Conservation (phyloP, 371 early-diverging fungal genomes). For the Dinochytrium kinnereticum region DNA sequence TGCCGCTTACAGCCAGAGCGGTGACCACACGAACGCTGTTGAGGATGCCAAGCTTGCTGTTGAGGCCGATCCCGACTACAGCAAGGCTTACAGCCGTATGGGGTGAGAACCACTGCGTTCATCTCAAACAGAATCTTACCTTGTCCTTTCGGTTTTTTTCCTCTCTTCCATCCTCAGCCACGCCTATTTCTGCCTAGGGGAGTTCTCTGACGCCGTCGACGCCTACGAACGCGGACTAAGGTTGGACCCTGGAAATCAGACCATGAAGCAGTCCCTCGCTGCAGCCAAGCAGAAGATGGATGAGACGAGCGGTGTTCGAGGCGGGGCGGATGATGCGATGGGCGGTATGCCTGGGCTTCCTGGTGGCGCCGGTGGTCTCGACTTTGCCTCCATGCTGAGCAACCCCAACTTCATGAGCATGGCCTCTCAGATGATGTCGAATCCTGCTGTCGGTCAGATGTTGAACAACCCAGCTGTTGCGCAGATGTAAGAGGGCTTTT, state of each 20-base stretch:
- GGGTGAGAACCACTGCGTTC: constrained; percentile 68
- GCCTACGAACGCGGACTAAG: constrained; percentile 91
- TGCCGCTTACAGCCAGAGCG: constrained; percentile 89
- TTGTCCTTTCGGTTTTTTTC: not conserved
- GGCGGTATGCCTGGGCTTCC: constrained; percentile 28
- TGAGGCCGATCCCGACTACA: constrained; percentile 84
- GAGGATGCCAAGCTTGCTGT: constrained; percentile 84
- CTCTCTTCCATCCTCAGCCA: constrained; percentile 56
- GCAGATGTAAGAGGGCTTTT: constrained; percentile 66
- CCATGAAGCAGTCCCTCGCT: constrained; percentile 51
- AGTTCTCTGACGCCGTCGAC: constrained; percentile 82
- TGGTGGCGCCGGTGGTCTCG: constrained; percentile 57
- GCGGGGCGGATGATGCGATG: constrained; percentile 62
- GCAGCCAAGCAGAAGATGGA: constrained; percentile 42
- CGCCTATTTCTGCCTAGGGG: constrained; percentile 85
- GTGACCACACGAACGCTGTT: constrained; percentile 86
- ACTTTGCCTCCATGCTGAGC: constrained; percentile 75
- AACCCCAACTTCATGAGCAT: constrained; percentile 94
- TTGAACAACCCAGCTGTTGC: constrained; percentile 90
- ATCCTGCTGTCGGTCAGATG: constrained; percentile 81
- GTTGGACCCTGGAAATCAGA: constrained; percentile 86
- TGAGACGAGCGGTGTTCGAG: constrained; percentile 47
- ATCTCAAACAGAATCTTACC: too few species aligned
- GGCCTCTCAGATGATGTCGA: constrained; percentile 94
- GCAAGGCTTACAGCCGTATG: constrained; percentile 92